These are phyloP conservation scores for Epichloe baconii DNA, from an alignment of 2,329 filamentous ascomycete species.

Conservation along the genomic window DNA sequence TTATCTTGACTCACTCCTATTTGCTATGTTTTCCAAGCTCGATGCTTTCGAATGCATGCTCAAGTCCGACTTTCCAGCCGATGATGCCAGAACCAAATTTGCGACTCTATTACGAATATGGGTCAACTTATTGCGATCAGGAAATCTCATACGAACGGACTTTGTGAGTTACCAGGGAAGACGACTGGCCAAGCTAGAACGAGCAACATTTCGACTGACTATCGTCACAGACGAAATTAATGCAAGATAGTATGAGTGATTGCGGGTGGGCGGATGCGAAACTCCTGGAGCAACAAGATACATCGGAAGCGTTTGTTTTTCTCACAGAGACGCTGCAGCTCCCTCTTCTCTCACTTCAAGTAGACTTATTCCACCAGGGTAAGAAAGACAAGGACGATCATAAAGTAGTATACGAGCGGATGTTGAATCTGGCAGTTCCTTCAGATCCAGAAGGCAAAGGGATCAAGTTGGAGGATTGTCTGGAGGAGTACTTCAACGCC, in stretches of 20 bases:
- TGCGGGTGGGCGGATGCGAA: constrained; percentile 84
- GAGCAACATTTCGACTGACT: constrained; percentile 7
- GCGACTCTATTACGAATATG: constrained; percentile 72
- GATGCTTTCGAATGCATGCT: constrained; percentile 89
- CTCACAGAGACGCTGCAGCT: constrained; percentile 83
- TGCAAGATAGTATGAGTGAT: constrained; percentile 69
- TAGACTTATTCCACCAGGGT: constrained; percentile 88
- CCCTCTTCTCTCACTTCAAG: constrained; percentile 78
- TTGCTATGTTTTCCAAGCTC: constrained; percentile 88
- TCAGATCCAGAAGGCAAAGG: constrained; percentile 54
- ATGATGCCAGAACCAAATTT: constrained; percentile 58
- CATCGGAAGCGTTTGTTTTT: constrained; percentile 89
- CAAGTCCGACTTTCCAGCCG: constrained; percentile 56
- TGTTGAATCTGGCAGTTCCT: constrained; percentile 85
- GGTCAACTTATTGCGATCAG: constrained; percentile 83
- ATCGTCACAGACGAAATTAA: constrained; percentile 52
- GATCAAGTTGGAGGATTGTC: constrained; percentile 76
- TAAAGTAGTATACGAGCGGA: constrained; percentile 82
- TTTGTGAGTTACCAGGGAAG: constrained; percentile 41
- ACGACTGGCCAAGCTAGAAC: background rate
- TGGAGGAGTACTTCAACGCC: constrained; percentile 93
- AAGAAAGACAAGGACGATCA: constrained; percentile 80
- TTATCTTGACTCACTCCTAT: constrained; percentile 81
- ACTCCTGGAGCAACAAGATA: constrained; percentile 75
- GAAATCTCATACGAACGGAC: constrained; percentile 73